Evolutionary conservation across 108 stramenopile genomes (phyloP), one percentile per base, ranked within the genome.

Genomic region (Stephanodiscus triporus): DNA sequence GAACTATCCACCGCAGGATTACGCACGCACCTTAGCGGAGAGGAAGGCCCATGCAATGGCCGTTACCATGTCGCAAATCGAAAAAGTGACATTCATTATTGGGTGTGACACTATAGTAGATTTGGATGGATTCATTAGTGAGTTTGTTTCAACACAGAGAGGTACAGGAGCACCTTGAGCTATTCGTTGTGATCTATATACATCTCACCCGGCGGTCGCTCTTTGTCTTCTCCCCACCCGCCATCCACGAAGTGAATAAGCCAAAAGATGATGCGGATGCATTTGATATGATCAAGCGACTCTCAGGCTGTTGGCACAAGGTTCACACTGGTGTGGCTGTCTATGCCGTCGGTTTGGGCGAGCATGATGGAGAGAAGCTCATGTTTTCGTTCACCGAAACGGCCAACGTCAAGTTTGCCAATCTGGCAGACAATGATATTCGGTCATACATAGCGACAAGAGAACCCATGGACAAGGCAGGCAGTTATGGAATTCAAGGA

Each of bases 391-490:
- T 95, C 40, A 86, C 84, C 20, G 96, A 95, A 34, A 87, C 91
- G 5, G 91, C 97, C 1, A 51, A 64, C 4, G 98, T 98, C 0
- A 74, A 79, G 10, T 98, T 98, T 77, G 72, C 91, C 6, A 53
- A 32, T 0, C 68, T 97, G 6, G 61, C 81, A 11, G 74, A 87
- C 8, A 78, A 76, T 10, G 93, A 95, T 62, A 96, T 99, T 24
- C 67, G 60, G 20, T 27, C 58, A 4, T 75, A 99, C 61, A 80
- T 97, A 34, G 76, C 56, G 10, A 92, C 97, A 0, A 89, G 89
- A 6, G 98, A 99, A 72, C 97, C 97, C 17, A 89, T 97, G 84
- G 98, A 99, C 76, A 99, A 99, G 75, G 93, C 98, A 11, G 98
- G 97, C 5, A 73, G 84, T 9, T 99, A 97, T 80, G 98, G 98